These are phyloP conservation scores for Suillus decipiens DNA, from an alignment of 768 basidiomycete species.

Conservation along the genomic window DNA sequence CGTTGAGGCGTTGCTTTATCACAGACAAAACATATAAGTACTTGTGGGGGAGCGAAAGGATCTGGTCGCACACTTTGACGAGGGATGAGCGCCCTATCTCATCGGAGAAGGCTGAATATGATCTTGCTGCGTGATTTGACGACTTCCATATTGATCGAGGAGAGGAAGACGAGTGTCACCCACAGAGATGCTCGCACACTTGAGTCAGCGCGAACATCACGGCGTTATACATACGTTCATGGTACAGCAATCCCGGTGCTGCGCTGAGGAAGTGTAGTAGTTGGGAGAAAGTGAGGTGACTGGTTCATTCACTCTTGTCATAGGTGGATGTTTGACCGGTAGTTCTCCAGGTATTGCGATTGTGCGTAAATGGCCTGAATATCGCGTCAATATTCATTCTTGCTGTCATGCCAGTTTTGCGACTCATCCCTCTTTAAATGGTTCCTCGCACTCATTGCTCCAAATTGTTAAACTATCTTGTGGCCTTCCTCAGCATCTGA, in stretches of 20 bases:
- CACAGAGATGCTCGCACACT: slow-evolving; percentile 39
- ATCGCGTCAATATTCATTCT: neutral
- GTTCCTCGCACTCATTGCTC: no score
- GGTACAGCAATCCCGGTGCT: slow-evolving; percentile 65
- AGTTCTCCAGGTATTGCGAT: slow-evolving; percentile 45
- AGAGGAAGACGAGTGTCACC: slow-evolving; percentile 28
- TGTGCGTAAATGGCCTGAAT: slow-evolving; percentile 15
- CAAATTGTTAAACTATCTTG: neutral
- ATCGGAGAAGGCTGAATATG: slow-evolving; percentile 50
- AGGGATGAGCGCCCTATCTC: slow-evolving; percentile 30
- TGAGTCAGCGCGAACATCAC: slow-evolving; percentile 51
- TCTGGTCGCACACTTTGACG: slow-evolving; percentile 40
- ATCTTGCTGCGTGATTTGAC: slow-evolving; percentile 60
- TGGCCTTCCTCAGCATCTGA: neutral
- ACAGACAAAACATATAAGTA: no score
- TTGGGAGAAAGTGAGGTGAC: slow-evolving; percentile 44
- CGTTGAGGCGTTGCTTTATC: no score
- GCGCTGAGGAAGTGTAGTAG: slow-evolving; percentile 52
- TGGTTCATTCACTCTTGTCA: neutral
- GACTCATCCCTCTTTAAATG: neutral
- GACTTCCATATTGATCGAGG: slow-evolving; percentile 45
- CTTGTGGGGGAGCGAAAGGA: slow-evolving; percentile 54
- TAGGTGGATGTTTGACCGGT: neutral
- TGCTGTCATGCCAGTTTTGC: neutral
- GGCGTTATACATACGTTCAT: slow-evolving; percentile 60